These are phyloP conservation scores for Venturia aucupariae DNA, from an alignment of 2,329 filamentous ascomycete species.

Conservation along the genomic window DNA sequence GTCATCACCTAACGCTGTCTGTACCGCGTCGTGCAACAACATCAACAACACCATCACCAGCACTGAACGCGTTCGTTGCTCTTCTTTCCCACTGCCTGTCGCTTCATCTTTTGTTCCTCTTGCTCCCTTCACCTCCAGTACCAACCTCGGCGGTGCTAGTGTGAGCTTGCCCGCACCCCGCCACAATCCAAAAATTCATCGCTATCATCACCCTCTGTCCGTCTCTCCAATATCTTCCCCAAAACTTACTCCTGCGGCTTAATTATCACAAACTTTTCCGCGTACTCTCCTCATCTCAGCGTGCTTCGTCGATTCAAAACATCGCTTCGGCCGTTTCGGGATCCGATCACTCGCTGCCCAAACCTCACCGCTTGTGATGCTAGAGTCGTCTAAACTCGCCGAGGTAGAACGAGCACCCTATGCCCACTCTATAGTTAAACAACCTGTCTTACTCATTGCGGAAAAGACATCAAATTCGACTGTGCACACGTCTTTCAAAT, in stretches of 20 bases:
- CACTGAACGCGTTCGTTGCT: not conserved
- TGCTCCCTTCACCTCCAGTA: not conserved
- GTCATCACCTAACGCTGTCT: not conserved
- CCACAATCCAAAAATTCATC: not conserved
- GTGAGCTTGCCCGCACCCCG: not conserved
- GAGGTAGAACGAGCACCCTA: slow-evolving; percentile 9
- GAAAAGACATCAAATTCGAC: not conserved
- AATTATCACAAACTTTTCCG: not conserved
- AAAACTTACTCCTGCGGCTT: not conserved
- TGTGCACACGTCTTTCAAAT: slow-evolving; percentile 6
- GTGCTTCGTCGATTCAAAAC: slow-evolving; percentile 11
- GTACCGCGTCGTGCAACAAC: not conserved
- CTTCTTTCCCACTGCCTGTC: not conserved
- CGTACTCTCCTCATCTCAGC: not conserved
- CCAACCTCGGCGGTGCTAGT: not conserved
- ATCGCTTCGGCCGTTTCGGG: slow-evolving; percentile 8
- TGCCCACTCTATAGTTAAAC: not conserved
- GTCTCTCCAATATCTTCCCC: not conserved
- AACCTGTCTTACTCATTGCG: not conserved
- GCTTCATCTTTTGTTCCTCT: not conserved
- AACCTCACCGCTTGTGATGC: slow-evolving; percentile 7
- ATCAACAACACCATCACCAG: not conserved
- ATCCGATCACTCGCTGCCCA: slow-evolving; percentile 11
- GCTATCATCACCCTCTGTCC: not conserved
- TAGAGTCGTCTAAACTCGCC: slow-evolving; percentile 8